These are phyloP conservation scores for Aspergillus fructus DNA, from an alignment of 2,329 filamentous ascomycete species.

Conservation along the genomic window DNA sequence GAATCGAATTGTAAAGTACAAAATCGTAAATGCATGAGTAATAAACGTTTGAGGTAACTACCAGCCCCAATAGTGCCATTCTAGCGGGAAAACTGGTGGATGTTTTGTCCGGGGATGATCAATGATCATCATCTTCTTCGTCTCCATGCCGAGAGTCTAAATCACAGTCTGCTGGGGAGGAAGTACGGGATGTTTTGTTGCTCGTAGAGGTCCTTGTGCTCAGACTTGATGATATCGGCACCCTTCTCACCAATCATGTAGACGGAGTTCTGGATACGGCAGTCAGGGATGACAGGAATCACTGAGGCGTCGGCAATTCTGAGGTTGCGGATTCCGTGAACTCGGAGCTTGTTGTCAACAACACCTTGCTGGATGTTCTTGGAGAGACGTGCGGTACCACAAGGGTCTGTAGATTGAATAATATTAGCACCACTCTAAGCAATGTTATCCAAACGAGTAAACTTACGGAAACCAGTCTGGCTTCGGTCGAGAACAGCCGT, in stretches of 20 bases:
- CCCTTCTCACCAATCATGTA: constrained; percentile 59
- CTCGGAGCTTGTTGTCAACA: constrained; percentile 47
- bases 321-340: constrained; percentile 55
- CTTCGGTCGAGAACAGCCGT: constrained; percentile 54
- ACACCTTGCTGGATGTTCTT: constrained; percentile 41
- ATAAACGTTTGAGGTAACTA: no score
- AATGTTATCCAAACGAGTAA: neutral
- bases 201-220: constrained; percentile 26
- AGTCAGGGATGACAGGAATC: constrained; percentile 56
- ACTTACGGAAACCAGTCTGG: constrained; percentile 1
- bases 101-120: no score
- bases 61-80: no score
- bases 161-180: neutral
- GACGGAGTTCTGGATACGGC: constrained; percentile 61
- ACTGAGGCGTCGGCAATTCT: constrained; percentile 58
- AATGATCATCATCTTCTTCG: no score
- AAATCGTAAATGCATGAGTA: no score
- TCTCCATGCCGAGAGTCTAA: neutral
- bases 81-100: no score
- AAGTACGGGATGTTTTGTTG: neutral
- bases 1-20: no score
- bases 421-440: neutral
- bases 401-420: constrained; percentile 43
- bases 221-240: constrained; percentile 29
- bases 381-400: constrained; percentile 55